Base-by-base conservation (phyloP, 306 rosid genomes). In the Prunus mongolica region DNA sequence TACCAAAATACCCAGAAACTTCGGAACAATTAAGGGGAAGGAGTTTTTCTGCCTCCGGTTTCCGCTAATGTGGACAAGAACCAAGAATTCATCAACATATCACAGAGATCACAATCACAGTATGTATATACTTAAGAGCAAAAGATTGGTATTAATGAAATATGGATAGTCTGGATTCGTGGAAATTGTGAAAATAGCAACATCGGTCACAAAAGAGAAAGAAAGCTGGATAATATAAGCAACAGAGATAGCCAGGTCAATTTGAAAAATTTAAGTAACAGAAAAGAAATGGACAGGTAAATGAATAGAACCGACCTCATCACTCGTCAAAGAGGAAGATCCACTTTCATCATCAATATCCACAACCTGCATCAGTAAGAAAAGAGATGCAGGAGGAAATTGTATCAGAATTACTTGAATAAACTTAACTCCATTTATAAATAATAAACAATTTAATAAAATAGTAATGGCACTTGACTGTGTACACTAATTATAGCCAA, bases 281-380 rank as follows among this genome's bases (percentile, higher is more conserved):
- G 6, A 28, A 47, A 52, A 74, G 18, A 30, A n/a, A 62, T n/a
- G 20, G 20, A 51, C 65, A 65, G 50, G 10, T 38, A 4, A 28
- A 45, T 2, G 8, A 49, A 52, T 19, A 58, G 25, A n/a, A 52
- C 8, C 6, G 27, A 90, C 97, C 92, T 86, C 88, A 28, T 84
- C 85, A 65, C 85, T 82, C 0, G 76, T 74, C 60, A 87, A 72
- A 82, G 86, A 62, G 10, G 84, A 74, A 67, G 85, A 66, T 28
- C 68, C 87, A 69, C 73, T 77, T 30, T 24, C 73, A 67, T 80
- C 81, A 55, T 74, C 88, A 64, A 73, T 66, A 67, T 77, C 88
- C 16, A 68, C 79, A 77, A 58, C 81, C 97, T 93, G 69, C 84
- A 82, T 54, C 65, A 81, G 78, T 67, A 75, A 5, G n/a, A 62